phyloP scores from a whole-genome alignment of 1,139 yeast genomes.

The Kodamaea derodonti region DNA sequence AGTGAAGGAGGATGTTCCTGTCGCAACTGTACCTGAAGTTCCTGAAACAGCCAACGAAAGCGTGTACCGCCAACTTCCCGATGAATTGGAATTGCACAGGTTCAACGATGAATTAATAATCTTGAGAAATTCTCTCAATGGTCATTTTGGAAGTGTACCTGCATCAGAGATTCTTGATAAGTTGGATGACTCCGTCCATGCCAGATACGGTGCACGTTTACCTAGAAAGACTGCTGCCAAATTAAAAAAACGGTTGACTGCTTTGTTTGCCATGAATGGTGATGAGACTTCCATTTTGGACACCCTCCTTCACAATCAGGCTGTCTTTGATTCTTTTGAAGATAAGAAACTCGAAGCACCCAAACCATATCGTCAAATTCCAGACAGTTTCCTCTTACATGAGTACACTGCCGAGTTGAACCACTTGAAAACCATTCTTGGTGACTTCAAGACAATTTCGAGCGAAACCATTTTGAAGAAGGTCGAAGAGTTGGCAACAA shows the following conservation, averaged over 20 bases:
- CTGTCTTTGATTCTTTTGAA: conserved; percentile 15
- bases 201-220: conserved; percentile 1
- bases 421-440: conserved; percentile 23
- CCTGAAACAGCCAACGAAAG: not conserved
- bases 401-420: conserved; percentile 31
- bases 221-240: conserved; percentile 3
- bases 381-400: conserved; percentile 34
- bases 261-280: conserved; percentile 18
- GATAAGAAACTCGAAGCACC: conserved; percentile 14
- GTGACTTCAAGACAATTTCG: conserved; percentile 16
- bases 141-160: conserved; percentile 9
- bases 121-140: conserved; percentile 12
- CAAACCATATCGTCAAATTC: conserved; percentile 22
- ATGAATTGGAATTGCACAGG: conserved; percentile 18
- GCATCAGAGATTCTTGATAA: conserved; percentile 13
- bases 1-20: not conserved
- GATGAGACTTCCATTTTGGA: conserved; percentile 19
- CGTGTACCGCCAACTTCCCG: conserved; percentile 21
- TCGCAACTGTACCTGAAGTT: not conserved
- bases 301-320: conserved; percentile 15
- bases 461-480: conserved; percentile 12
- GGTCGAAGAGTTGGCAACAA: conserved; percentile 5
- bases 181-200: conserved; percentile 11
- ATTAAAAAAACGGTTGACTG: conserved; percentile 13
- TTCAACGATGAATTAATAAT: conserved; percentile 13